Base-by-base conservation (phyloP, 1,284 basidiomycete genomes). In the Microbotryum intermedium region DNA sequence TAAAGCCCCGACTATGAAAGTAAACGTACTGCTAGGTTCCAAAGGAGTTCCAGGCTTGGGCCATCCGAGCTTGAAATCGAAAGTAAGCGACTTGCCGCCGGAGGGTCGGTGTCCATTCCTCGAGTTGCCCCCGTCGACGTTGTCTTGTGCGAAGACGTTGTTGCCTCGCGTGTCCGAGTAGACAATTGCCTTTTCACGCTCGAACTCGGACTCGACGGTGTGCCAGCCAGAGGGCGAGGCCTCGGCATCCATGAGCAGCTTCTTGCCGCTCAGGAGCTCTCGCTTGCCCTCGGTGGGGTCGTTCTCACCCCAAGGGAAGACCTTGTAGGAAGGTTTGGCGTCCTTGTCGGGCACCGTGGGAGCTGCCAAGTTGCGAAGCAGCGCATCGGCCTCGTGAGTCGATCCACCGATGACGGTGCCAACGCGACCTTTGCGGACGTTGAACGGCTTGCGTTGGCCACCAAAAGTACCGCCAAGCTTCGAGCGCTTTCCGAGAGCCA, bases 131-230 rank as follows among this genome's bases (percentile, higher is more conserved):
- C 92, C 92, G 64, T 88, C 85, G 87, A 89, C 89, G 74, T 91
- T 87, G 80, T 90, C 88, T 66, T 90, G 88, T 1, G 88, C 85
- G 66, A 88, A 88, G 56, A 87, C 87, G 72, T 94, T 94, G 81
- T 94, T 94, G 57, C 92, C 92, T 21, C 83, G 85, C 0, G 90
- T 94, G 9, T 84, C 87, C 42, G 84, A 83, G 55, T 85, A 87
- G 71, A 85, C 86, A 64, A 82, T 76, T 60, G 71, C 73, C 55
- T 57, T 56, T 28, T 72, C 74, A 47, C 69, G 70, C 45, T 70
- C 66, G 50, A 66, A 66, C 50, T 71, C 60, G 34, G 74, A 72
- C n/a, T 78, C 78, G 69, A 79, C 76, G 26, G 75, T 67, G 73
- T 95, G 91, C 92, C 92, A 97, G 16, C 92, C 92, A 42, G 81